Percentiles rank a stretch among this genome's conserved stretches.
Evolutionary conservation across 192 early-diverging fungal genomes (phyloP).

Genomic region (Glomus cerebriforme): DNA sequence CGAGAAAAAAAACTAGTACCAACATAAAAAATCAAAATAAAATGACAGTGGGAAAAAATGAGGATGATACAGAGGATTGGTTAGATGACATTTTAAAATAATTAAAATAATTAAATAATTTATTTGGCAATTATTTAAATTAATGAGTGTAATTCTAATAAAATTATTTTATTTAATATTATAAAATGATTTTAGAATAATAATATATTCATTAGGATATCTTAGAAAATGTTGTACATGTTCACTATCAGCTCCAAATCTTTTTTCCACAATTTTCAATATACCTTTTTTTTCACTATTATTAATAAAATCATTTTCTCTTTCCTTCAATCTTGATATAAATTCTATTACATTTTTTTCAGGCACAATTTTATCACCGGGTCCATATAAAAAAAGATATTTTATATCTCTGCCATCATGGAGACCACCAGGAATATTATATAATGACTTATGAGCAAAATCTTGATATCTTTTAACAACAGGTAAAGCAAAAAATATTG

Average conservation of each 20-base stretch:
- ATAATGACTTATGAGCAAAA: conserved; percentile 14
- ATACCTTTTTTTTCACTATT: not conserved
- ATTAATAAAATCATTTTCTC: not conserved
- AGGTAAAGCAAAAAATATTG: not conserved
- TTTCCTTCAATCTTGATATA: conserved; percentile 17
- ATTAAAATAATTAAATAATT: not conserved
- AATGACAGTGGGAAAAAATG: not conserved
- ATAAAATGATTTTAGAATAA: conserved; percentile 18
- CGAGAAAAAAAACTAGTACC: not conserved
- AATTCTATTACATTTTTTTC: conserved; percentile 4
- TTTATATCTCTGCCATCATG: conserved; percentile 1
- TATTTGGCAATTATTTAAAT: too few species aligned
- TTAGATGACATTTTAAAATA: conserved; percentile 15
- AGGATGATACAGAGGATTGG: not conserved
- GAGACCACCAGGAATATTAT: conserved; percentile 16
- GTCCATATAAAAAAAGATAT: conserved; percentile 27
- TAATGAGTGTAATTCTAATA: too few species aligned
- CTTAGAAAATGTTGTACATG: conserved; percentile 30
- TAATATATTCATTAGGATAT: conserved; percentile 25
- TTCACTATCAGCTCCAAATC: conserved; percentile 13
- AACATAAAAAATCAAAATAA: not conserved
- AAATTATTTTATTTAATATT: not conserved
- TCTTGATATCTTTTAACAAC: conserved; percentile 21
- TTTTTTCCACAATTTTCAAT: conserved; percentile 8
- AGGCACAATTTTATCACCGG: conserved; percentile 26